Evolutionary conservation across 1,284 basidiomycete genomes (phyloP).

Genomic region (Ganoderma sp.): DNA sequence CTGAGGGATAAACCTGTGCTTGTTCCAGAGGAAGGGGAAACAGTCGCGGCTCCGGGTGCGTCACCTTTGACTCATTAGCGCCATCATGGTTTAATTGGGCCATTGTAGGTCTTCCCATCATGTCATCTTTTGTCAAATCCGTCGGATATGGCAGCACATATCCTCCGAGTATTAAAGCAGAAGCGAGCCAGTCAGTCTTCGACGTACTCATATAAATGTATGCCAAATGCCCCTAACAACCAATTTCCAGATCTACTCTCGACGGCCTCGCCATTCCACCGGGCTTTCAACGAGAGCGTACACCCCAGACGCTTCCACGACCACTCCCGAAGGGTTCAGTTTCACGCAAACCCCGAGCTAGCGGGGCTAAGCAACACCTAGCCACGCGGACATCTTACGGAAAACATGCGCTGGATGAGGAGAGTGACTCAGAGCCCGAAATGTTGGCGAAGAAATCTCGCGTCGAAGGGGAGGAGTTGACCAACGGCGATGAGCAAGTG

Average conservation of each 20-base stretch:
- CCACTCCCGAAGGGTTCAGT: background rate
- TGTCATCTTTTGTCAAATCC: background rate
- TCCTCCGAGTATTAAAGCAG: background rate
- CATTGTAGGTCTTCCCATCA: slow-evolving; percentile 1
- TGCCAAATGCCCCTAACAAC: background rate
- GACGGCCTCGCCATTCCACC: background rate
- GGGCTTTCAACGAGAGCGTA: background rate
- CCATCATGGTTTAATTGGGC: background rate
- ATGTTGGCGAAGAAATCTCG: slow-evolving; percentile 56
- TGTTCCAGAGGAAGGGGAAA: background rate
- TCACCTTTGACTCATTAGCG: background rate
- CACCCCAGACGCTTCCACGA: background rate
- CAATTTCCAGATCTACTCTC: background rate
- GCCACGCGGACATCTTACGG: slow-evolving; percentile 23
- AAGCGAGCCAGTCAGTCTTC: slow-evolving; percentile 11
- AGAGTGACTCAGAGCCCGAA: slow-evolving; percentile 46
- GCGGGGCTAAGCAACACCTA: slow-evolving; percentile 7
- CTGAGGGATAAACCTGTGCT: background rate
- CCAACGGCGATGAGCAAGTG: slow-evolving; percentile 53
- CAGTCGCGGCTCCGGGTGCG: slow-evolving; percentile 2
- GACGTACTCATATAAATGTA: background rate
- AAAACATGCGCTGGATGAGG: slow-evolving; percentile 39
- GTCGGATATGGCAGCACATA: slow-evolving; percentile 6
- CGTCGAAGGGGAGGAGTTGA: slow-evolving; percentile 49
- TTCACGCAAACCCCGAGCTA: slow-evolving; percentile 3